Evolutionary conservation across 257 asterid genomes (phyloP).

Genomic region (Capsicum rhomboideum): DNA sequence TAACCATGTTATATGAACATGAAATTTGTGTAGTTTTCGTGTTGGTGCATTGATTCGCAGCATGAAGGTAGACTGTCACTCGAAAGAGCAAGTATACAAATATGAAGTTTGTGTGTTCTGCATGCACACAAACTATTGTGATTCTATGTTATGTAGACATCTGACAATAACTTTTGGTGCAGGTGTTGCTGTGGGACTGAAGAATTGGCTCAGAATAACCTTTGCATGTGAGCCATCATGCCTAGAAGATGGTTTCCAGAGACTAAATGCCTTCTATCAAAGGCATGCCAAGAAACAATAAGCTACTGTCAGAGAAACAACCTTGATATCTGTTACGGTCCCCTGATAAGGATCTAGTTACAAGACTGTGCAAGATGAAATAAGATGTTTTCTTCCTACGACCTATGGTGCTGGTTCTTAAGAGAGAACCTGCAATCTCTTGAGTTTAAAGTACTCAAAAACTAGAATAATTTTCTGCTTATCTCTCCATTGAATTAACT

Average conservation of each 20-base stretch:
- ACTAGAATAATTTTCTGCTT: background rate
- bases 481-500: background rate
- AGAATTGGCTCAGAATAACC: slow-evolving; percentile 73
- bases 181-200: slow-evolving; percentile 68
- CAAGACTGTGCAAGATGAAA: background rate
- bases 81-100: background rate
- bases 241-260: slow-evolving; percentile 48
- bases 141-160: background rate
- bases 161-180: slow-evolving; percentile 1
- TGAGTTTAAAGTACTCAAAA: background rate
- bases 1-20: background rate
- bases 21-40: background rate
- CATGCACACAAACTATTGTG: background rate
- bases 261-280: slow-evolving; percentile 53
- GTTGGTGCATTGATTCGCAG: background rate
- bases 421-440: background rate
- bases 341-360: background rate
- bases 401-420: background rate
- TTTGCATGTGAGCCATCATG: slow-evolving; percentile 64
- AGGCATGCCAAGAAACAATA: slow-evolving; percentile 62
- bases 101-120: background rate
- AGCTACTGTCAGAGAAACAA: slow-evolving; percentile 1
- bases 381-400: background rate
- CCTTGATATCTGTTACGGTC: background rate
- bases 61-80: background rate